Evolutionary conservation across 2,329 filamentous ascomycete species (phyloP).

Genomic region (Lachnum nothofagi): DNA sequence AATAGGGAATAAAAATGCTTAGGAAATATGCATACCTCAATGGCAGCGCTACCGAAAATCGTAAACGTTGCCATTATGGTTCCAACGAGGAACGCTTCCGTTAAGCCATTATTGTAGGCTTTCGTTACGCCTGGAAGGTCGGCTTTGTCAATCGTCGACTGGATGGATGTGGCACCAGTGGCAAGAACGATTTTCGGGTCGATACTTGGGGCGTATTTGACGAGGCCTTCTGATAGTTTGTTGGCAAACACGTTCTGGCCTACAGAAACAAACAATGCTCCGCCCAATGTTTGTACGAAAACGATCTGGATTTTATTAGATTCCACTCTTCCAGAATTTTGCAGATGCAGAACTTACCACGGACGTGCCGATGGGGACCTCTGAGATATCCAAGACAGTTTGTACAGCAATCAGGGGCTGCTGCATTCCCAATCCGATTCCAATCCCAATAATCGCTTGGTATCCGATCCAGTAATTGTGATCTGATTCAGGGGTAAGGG

Average conservation of each 20-base stretch:
- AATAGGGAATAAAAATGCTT: too few relatives aligned
- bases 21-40: too few relatives aligned
- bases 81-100: slow-evolving; percentile 50
- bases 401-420: slow-evolving; percentile 15
- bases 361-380: slow-evolving; percentile 7
- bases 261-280: slow-evolving; percentile 51
- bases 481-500: slow-evolving; percentile 43
- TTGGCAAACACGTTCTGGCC: slow-evolving; percentile 42
- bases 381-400: slow-evolving; percentile 13
- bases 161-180: slow-evolving; percentile 45
- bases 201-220: slow-evolving; percentile 28
- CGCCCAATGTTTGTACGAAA: slow-evolving; percentile 53
- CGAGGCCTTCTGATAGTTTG: slow-evolving; percentile 20
- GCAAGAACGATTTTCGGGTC: slow-evolving; percentile 33
- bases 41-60: slow-evolving; percentile 40
- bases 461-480: slow-evolving; percentile 51
- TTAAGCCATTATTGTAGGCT: slow-evolving; percentile 55
- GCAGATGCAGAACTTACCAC: slow-evolving; percentile 1
- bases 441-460: slow-evolving; percentile 50
- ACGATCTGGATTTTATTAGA: slow-evolving; percentile 16
- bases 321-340: not conserved
- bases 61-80: slow-evolving; percentile 43
- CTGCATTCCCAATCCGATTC: slow-evolving; percentile 51
- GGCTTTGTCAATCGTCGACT: slow-evolving; percentile 44
- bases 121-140: slow-evolving; percentile 49